Evolutionary conservation across 176 grass and related monocot species (phyloP), one percentile per base, ranked within the genome.

Genomic region (Oryza longistaminata): DNA sequence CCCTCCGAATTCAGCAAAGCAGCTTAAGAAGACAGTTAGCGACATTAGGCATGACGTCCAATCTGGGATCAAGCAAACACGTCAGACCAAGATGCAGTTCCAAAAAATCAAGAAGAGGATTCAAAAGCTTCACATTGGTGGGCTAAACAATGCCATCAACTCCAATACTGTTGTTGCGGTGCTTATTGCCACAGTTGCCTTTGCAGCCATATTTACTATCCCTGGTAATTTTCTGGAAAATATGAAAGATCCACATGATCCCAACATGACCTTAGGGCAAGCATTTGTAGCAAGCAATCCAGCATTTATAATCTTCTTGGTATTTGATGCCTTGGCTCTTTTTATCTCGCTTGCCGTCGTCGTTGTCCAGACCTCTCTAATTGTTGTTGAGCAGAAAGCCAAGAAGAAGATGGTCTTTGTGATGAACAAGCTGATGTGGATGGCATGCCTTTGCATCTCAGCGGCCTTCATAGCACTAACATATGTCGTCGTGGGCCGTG

Each of bases 381-480:
- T 98, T 64, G 95, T 98, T 49, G 93, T 98, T 3, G 95, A 98
- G 66, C 95, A 98, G 82, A 95, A 93, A 70, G 95, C 93, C 11
- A 98, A 98, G 85, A 92, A 82, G 76, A 92, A 83, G 82, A 98
- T 98, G 95, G 87, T 98, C 9, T 98, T 98, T 85, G 93, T 98
- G 82, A 98, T 98, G 88, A 98, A 98, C 87, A 98, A 98, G 85
- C 61, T 98, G 68, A 98, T 98, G 95, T 98, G 95, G 95, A 82
- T 98, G 0, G 95, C 95, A 0, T 98, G 95, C 79, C 73, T 95
- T n/a, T 97, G 88, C 50, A 93, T 98, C 73, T 98, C 93, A 2
- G 91, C 69, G 52, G 91, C 92, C 68, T 98, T 98, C 88, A 95
- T 98, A 78, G 92, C 95, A 19, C 68, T 98, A 44, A 95, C 95